phyloP scores from a whole-genome alignment of 768 basidiomycete genomes.

The Naematelia encephala region DNA sequence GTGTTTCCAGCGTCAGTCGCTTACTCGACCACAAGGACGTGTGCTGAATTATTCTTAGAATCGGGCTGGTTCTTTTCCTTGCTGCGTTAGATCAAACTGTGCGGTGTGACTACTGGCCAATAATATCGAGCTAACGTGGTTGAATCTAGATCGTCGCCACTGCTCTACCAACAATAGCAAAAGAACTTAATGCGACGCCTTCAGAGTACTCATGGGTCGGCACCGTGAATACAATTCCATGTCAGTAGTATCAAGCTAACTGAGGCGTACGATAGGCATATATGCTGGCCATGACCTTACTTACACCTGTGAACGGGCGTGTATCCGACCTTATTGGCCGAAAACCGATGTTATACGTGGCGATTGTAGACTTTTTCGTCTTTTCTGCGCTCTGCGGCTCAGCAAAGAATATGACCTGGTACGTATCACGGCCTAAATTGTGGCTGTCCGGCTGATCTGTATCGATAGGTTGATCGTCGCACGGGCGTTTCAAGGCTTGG shows the following conservation, averaged over 20 bases:
- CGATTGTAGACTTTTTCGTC: constrained; percentile 37
- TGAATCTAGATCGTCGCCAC: constrained; percentile 36
- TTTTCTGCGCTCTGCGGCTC: constrained; percentile 45
- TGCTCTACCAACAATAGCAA: constrained; percentile 39
- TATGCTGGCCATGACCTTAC: constrained; percentile 24
- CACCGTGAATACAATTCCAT: constrained; percentile 23
- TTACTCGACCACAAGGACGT: background rate
- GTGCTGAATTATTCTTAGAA: constrained; percentile 10
- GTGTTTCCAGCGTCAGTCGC: constrained; percentile 40
- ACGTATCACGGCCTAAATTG: background rate
- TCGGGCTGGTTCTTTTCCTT: constrained; percentile 35
- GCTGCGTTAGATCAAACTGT: constrained; percentile 43
- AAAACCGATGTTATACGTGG: constrained; percentile 41
- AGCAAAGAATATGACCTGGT: constrained; percentile 36
- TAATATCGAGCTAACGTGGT: background rate
- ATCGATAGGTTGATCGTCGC: constrained; percentile 29
- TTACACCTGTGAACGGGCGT: constrained; percentile 37
- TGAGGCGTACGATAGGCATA: constrained; percentile 20
- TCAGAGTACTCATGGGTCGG: constrained; percentile 47
- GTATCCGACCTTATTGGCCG: constrained; percentile 44
- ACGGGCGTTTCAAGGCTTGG: constrained; percentile 43
- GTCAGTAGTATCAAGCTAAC: background rate
- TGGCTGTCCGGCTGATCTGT: background rate
- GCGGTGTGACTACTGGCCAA: background rate
- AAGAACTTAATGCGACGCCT: constrained; percentile 35